Evolutionary conservation across 1,139 yeast species (phyloP).

Genomic region (Candida gigantensis): DNA sequence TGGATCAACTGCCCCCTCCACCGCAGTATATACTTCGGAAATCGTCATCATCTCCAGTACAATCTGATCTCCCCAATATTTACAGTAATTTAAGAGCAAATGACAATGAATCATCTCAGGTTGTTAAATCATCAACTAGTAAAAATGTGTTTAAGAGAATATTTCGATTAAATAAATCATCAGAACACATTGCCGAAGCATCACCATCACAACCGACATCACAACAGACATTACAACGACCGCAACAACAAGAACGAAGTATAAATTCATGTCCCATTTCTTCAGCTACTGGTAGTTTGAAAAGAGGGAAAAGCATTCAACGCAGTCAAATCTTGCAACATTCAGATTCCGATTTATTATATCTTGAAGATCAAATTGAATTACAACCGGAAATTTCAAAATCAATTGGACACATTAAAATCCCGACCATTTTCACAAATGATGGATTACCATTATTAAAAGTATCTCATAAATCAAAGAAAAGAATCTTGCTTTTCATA

Average conservation of each 20-base stretch:
- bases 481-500: slow-evolving; percentile 42
- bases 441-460: slow-evolving; percentile 56
- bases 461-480: slow-evolving; percentile 68
- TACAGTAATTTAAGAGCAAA: slow-evolving; percentile 25
- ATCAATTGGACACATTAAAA: slow-evolving; percentile 18
- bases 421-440: slow-evolving; percentile 31
- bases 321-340: slow-evolving; percentile 5
- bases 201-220: not conserved
- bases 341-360: slow-evolving; percentile 5
- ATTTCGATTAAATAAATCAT: slow-evolving; percentile 16
- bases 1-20: slow-evolving; percentile 4
- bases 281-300: slow-evolving; percentile 2
- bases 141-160: slow-evolving; percentile 16
- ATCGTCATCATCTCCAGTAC: slow-evolving; percentile 23
- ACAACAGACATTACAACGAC: not conserved
- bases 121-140: slow-evolving; percentile 6
- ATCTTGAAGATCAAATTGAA: slow-evolving; percentile 9
- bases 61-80: slow-evolving; percentile 25
- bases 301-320: slow-evolving; percentile 7
- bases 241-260: no score
- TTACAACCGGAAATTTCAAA: slow-evolving; percentile 13
- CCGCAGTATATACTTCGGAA: slow-evolving; percentile 4
- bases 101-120: slow-evolving; percentile 18
- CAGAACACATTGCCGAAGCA: slow-evolving; percentile 13
- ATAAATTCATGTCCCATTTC: no score